Evolutionary conservation across 2,329 filamentous ascomycete species (phyloP), one percentile per base, ranked within the genome.

Genomic region (Apiospora marii): DNA sequence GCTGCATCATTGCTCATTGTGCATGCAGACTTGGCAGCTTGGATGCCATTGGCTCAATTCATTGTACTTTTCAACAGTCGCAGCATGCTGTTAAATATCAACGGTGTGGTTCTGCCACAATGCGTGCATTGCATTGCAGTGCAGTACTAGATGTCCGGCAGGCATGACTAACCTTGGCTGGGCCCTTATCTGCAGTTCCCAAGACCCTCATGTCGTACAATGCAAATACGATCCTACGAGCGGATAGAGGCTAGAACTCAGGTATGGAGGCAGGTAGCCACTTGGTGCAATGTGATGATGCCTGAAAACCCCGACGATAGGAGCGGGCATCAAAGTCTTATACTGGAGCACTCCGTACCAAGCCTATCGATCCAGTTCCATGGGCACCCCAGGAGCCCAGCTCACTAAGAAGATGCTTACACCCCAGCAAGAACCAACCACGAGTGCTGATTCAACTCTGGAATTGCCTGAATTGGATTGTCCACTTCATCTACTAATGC

Each of bases 381-480:
- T 13, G 2, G 4, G 4, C 12, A 16, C 8, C 49, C 49, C 46
- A n/a, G n/a, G n/a, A n/a, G n/a, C n/a, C n/a, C n/a, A n/a, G 49
- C 49, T 53, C 49, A 27, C 49, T 53, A 53, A 16, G n/a, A 30
- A 27, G 24, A 22, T 22, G 6, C 22, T 14, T 22, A 19, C 16
- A 19, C 24, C 49, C 49, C 19, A 10, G 12, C 37, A 44, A 44
- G 37, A 46, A 27, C 67, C 67, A 68, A 68, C 67, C 67, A 68
- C 67, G 19, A 46, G 41, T 68, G 41, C 67, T 27, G 67, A 46
- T 30, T 46, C 67, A 12, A 24, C 41, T 46, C 22, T 48, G 24
- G 43, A 16, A 34, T 48, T 68, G 30, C 67, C 67, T 44, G 67
- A 68, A 68, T 4, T 44, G 43, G 43, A 68, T 24, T 48, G 6